phyloP scores from a whole-genome alignment of 2,329 filamentous ascomycete species.

The Diatrype stigma region DNA sequence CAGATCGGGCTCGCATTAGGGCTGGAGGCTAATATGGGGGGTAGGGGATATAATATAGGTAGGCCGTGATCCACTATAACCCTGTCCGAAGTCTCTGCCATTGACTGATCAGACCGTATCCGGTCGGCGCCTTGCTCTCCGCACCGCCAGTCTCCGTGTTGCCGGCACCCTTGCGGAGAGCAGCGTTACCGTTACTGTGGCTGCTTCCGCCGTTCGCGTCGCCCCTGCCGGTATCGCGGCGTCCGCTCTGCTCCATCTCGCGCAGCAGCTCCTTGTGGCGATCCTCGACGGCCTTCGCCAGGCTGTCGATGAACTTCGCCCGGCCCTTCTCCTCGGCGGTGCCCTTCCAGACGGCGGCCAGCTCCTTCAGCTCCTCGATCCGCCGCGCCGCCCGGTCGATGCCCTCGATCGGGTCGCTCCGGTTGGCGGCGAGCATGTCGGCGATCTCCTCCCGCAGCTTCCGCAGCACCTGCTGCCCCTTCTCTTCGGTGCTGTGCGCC shows the following conservation, averaged over 20 bases:
- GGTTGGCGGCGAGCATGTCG: constrained; percentile 55
- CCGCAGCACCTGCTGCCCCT: constrained; percentile 76
- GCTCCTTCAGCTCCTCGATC: constrained; percentile 71
- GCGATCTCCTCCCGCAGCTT: constrained; percentile 68
- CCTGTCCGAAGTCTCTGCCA: constrained; percentile 57
- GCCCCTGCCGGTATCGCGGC: constrained; percentile 32
- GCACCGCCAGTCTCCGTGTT: constrained; percentile 22
- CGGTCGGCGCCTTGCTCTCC: constrained; percentile 43
- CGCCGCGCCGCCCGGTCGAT: constrained; percentile 69
- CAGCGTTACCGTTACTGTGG: constrained; percentile 12
- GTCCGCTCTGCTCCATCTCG: constrained; percentile 43
- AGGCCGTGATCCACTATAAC: constrained; percentile 28
- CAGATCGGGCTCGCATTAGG: too few species aligned
- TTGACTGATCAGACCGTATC: constrained; percentile 60
- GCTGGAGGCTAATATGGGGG: too few species aligned
- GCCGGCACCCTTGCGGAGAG: constrained; percentile 30
- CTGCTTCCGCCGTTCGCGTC: constrained; percentile 19
- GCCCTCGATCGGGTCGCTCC: constrained; percentile 58
- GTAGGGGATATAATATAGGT: neutral
- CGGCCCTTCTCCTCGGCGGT: constrained; percentile 91
- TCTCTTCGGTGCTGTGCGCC: constrained; percentile 72
- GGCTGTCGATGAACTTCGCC: constrained; percentile 71
- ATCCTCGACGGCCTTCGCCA: constrained; percentile 83
- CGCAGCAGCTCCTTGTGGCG: constrained; percentile 49
- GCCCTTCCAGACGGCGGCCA: constrained; percentile 87